Conservation (phyloP, 805 yeast species). For the Suhomyces vadensis region DNA sequence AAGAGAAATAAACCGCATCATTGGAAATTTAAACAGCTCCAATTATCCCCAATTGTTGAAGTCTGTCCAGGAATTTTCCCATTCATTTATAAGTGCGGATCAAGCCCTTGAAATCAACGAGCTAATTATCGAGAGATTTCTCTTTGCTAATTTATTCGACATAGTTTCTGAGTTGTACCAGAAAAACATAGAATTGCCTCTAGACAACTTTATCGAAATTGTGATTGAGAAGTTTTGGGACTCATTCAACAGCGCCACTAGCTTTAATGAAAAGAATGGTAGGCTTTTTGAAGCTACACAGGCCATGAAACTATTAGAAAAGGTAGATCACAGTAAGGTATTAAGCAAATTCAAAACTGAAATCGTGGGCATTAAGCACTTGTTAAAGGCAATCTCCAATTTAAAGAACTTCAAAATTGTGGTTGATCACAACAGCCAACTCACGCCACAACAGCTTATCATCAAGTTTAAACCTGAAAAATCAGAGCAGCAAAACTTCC, state of each 20-base stretch:
- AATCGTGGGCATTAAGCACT: slow-evolving; percentile 29
- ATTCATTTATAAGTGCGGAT: slow-evolving; percentile 18
- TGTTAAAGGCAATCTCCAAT: slow-evolving; percentile 36
- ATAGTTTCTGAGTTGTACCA: slow-evolving; percentile 19
- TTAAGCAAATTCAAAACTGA: slow-evolving; percentile 5
- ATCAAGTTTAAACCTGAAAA: slow-evolving; percentile 5
- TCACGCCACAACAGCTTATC: slow-evolving; percentile 11
- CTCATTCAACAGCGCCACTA: slow-evolving; percentile 28
- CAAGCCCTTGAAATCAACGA: slow-evolving; percentile 17
- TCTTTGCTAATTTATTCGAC: slow-evolving; percentile 29
- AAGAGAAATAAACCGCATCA: slow-evolving; percentile 3
- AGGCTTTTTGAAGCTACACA: slow-evolving; percentile 24
- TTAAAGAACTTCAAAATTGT: slow-evolving; percentile 38
- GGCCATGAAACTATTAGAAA: slow-evolving; percentile 30
- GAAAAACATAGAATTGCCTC: not conserved
- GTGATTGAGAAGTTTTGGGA: slow-evolving; percentile 36
- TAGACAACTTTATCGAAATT: slow-evolving; percentile 16
- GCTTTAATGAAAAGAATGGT: slow-evolving; percentile 36
- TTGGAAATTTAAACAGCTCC: slow-evolving; percentile 3
- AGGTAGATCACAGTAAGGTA: slow-evolving; percentile 4
- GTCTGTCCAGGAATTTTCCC: slow-evolving; percentile 4
- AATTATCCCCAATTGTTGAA: slow-evolving; percentile 11
- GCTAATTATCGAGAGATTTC: slow-evolving; percentile 30
- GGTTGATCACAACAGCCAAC: slow-evolving; percentile 5
- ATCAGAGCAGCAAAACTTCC: not conserved